Evolutionary conservation across 768 basidiomycete species (phyloP).

Genomic region (Leccinum broughii): DNA sequence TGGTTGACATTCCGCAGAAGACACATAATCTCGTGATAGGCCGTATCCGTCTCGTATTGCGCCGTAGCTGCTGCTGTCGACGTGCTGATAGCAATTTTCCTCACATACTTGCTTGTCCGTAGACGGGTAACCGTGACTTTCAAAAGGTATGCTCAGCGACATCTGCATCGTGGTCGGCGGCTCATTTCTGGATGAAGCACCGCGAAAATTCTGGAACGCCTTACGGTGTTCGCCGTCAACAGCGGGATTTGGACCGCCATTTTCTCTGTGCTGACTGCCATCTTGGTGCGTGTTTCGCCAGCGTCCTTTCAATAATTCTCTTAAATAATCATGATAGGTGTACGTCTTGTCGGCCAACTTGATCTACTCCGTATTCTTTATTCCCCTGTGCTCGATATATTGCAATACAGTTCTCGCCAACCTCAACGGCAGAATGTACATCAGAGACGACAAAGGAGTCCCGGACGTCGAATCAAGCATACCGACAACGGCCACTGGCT

Average conservation of each 20-base stretch:
- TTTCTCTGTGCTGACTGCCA: conserved; percentile 4
- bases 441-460: neutral
- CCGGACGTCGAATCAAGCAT: neutral
- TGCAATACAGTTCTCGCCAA: conserved; percentile 4
- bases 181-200: neutral
- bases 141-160: neutral
- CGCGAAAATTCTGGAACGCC: conserved; percentile 1
- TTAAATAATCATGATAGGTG: neutral
- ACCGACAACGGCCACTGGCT: neutral
- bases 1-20: neutral
- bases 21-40: neutral
- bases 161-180: neutral
- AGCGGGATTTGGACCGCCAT: conserved; percentile 6
- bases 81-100: conserved; percentile 1
- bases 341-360: neutral
- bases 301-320: neutral
- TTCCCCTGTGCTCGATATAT: conserved; percentile 1
- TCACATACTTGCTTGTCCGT: neutral
- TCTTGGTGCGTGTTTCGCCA: neutral
- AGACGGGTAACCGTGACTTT: neutral
- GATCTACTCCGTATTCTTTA: neutral
- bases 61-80: neutral
- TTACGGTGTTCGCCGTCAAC: conserved; percentile 2
- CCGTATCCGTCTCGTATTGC: conserved; percentile 4
- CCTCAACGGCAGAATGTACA: conserved; percentile 1